Conservation (phyloP, 805 yeast genomes). For the Candida broadrunensis region DNA sequence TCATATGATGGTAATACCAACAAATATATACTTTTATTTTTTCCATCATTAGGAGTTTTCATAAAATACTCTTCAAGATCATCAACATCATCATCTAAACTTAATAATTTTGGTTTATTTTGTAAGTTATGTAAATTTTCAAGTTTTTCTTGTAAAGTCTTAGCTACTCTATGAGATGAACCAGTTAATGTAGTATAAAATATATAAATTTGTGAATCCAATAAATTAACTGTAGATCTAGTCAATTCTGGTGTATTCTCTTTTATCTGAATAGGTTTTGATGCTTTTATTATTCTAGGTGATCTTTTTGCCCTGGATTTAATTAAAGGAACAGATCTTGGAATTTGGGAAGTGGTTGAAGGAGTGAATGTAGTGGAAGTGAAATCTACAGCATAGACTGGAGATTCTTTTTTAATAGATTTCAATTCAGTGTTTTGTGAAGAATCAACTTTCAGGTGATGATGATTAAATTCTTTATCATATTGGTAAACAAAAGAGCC, state of each 20-base stretch:
- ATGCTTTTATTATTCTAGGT: conserved; percentile 42
- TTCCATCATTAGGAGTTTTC: conserved; percentile 47
- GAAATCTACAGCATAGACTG: conserved; percentile 41
- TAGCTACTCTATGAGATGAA: conserved; percentile 69
- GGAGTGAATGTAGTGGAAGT: conserved; percentile 30
- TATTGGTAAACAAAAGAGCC: conserved; percentile 6
- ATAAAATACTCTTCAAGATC: conserved; percentile 83
- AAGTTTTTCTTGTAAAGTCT: conserved; percentile 41
- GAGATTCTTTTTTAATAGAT: conserved; percentile 18
- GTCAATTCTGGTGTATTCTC: conserved; percentile 36
- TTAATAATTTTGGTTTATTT: conserved; percentile 51
- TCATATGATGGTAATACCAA: conserved; percentile 87
- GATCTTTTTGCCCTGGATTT: conserved; percentile 23
- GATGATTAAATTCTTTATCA: background rate
- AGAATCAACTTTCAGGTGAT: conserved; percentile 1
- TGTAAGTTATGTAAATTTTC: conserved; percentile 17
- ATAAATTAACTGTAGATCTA: conserved; percentile 33
- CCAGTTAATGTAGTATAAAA: conserved; percentile 89
- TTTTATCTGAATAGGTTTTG: conserved; percentile 13
- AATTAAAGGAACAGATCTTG: conserved; percentile 4
- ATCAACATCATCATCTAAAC: conserved; percentile 76
- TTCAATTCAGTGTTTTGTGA: background rate
- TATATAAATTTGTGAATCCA: conserved; percentile 58
- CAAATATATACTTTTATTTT: conserved; percentile 53
- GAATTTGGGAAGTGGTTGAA: conserved; percentile 14